Conservation (phyloP, 768 basidiomycete species). For the Coprinellus micaceus region DNA sequence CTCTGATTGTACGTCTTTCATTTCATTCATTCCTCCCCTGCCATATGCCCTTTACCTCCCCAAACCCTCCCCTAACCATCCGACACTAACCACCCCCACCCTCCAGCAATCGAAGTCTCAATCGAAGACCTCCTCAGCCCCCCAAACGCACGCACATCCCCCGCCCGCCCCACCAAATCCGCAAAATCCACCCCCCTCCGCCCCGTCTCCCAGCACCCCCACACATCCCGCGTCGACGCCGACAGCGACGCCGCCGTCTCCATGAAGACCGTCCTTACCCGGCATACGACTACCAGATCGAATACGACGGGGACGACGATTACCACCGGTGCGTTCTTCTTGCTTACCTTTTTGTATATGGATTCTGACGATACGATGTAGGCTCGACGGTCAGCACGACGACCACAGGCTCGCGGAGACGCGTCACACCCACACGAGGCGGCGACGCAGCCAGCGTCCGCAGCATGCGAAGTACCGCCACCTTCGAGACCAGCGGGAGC, state of each 20-base stretch:
- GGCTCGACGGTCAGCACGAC: conserved; percentile 11
- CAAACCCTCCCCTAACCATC: background rate
- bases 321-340: no score
- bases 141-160: conserved; percentile 8
- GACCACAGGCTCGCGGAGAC: conserved; percentile 2
- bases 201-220: conserved; percentile 28
- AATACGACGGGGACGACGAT: background rate
- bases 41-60: background rate
- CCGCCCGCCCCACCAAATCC: conserved; percentile 11
- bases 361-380: conserved; percentile 1
- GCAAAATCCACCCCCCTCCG: conserved; percentile 17
- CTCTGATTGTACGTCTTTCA: conserved; percentile 55
- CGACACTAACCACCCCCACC: no score
- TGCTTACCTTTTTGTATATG: no score
- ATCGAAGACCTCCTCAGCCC: conserved; percentile 65
- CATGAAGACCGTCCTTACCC: conserved; percentile 43
- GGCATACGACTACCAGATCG: conserved; percentile 19
- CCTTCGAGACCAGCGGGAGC: conserved; percentile 10
- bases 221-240: conserved; percentile 32
- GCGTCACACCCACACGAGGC: background rate
- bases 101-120: conserved; percentile 73
- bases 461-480: conserved; percentile 10
- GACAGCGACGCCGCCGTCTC: conserved; percentile 41
- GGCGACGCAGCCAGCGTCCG: conserved; percentile 9
- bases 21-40: background rate